Base-by-base conservation (phyloP, 768 basidiomycete species). In the Suillus bovinus region DNA sequence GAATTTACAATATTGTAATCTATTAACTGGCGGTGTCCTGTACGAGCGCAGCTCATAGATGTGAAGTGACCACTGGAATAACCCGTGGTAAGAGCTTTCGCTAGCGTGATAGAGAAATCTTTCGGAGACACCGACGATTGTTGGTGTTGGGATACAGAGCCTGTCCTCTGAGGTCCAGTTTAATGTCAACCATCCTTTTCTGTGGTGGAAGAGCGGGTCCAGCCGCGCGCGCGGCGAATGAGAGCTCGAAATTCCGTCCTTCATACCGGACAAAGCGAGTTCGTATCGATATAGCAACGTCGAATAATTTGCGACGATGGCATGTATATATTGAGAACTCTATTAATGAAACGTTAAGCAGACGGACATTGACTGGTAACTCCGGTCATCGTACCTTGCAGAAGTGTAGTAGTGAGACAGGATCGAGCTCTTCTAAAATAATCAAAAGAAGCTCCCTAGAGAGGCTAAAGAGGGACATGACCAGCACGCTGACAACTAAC, bases 391-490 rank as follows among this genome's bases (percentile, higher is more conserved):
- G 29, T 66, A 74, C 73, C 67, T 64, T 63, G 55, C 66, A 74
- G 66, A 74, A 73, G 59, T 66, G 70, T 41, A 76, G 67, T 65
- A 74, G 70, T 59, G 73, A 75, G 63, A 67, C 41, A 31, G 73
- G 73, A 59, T 74, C 73, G 27, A 74, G 74, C 49, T 76, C 73
- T 49, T 76, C 74, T 58, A 74, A 62, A 59, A 75, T 72, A 39
- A 69, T 66, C 38, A 75, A 60, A 61, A 73, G 62, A 47, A 74
- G 65, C 34, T 74, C 73, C 60, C 64, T 52, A 39, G 73, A 66
- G 63, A 74, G 74, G n/a, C 56, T 66, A 64, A 75, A 73, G 69
- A 74, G 62, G 55, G 74, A 68, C 73, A 74, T 74, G 74, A 68
- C 75, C 67, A 70, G 74, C 74, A 74, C 74, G 70, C 70, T 68